Evolutionary conservation across 306 rosid species (phyloP), one percentile per base, ranked within the genome.

Genomic region (Cucurbita pepo): DNA sequence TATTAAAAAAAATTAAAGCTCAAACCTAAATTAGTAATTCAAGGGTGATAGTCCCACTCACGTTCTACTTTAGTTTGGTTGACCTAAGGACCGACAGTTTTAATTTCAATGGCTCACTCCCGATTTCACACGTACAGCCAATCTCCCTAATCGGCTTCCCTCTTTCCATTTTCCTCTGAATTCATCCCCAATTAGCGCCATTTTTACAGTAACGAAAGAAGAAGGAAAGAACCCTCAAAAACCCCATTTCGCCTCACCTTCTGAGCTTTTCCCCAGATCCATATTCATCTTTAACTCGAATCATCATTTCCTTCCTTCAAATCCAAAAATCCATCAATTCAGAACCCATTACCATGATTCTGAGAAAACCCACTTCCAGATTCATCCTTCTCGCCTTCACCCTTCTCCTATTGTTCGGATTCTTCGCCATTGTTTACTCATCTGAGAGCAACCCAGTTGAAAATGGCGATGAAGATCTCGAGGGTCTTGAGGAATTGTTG

Each of bases 401-500:
- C 79, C 84, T 90, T 64, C 72, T 91, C 80, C 81, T 94, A 1
- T 25, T 87, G 0, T 76, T 81, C 16, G 69, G 69, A 54, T 75
- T 76, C 34, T 72, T 69, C 72, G 11, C 78, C 45, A 77, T 83
- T 47, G 65, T 81, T 63, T 19, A n/a, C 59, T 80, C 88, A 64
- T 82, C 82, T 37, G 90, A 89, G 62, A 55, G 54, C 74, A 19
- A 75, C 79, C 41, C 86, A 45, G 59, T 18, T 54, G 83, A 77
- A 22, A 78, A 53, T 22, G 88, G 43, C 3, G 85, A 86, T 9
- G 85, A 79, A 12, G 96, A 91, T 78, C 81, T 86, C 56, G 91
- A 84, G 69, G 83, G 80, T 25, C 77, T 87, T 15, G 87, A 85
- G 16, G 97, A 84, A 77, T 73, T 94, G 15, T 72, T 94, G n/a